Percentiles rank a stretch among this genome's conserved stretches.
Conservation (phyloP, 768 basidiomycete genomes). For the Lanmaoa pseudosensibilis region DNA sequence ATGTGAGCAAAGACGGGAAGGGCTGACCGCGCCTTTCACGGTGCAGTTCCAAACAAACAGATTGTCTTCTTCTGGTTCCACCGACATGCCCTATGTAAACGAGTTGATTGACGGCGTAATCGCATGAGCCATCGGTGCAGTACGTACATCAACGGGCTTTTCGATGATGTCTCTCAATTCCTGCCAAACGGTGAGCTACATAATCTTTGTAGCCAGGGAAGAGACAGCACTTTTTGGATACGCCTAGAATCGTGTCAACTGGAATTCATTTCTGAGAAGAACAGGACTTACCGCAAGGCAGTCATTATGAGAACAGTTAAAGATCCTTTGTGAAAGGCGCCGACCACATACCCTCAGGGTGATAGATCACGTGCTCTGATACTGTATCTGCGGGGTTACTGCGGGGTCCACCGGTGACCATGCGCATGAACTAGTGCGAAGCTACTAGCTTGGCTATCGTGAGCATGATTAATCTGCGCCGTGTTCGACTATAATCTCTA, state of each 20-base stretch:
- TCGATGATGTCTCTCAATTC: conserved; percentile 63
- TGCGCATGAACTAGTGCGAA: too few species aligned
- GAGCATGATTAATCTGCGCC: too few species aligned
- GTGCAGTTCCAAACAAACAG: conserved; percentile 75
- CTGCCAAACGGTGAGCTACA: conserved; percentile 37
- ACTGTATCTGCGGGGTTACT: too few species aligned
- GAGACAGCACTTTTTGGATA: conserved; percentile 63
- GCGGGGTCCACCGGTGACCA: too few species aligned
- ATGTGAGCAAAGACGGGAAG: neutral
- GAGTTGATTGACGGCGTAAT: conserved; percentile 10
- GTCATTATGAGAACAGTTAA: conserved; percentile 33
- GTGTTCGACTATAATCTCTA: neutral
- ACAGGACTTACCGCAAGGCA: conserved; percentile 36
- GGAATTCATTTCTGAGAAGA: neutral
- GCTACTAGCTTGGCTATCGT: too few species aligned
- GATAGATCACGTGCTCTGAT: conserved; percentile 18
- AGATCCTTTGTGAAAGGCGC: neutral
- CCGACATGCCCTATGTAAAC: conserved; percentile 53
- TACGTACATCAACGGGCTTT: conserved; percentile 64
- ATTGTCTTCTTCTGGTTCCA: conserved; percentile 68
- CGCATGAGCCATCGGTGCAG: conserved; percentile 9
- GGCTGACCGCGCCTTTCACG: conserved; percentile 70
- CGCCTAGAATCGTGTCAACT: conserved; percentile 48
- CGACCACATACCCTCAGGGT: neutral
- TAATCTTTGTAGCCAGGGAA: conserved; percentile 1